Evolutionary conservation across 345 rosid genomes (phyloP).

Genomic region (Sisymbrium altissimum): DNA sequence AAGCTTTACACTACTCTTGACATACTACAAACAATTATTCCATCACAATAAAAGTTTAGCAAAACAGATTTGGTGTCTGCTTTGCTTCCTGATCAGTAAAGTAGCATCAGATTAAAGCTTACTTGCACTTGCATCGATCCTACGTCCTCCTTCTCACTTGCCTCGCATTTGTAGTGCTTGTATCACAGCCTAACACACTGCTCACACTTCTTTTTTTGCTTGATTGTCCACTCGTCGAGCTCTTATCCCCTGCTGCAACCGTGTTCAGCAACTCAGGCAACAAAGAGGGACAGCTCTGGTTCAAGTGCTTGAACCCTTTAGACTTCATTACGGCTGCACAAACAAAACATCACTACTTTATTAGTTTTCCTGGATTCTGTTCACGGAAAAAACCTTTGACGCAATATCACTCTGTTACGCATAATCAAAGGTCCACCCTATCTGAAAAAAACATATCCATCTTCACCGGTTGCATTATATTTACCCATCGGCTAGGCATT

Average conservation of each 20-base stretch:
- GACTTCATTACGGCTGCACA: slow-evolving; percentile 89
- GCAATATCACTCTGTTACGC: background rate
- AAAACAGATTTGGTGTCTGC: slow-evolving; percentile 1
- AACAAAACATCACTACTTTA: background rate
- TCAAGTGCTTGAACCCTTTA: slow-evolving; percentile 85
- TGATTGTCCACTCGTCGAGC: slow-evolving; percentile 45
- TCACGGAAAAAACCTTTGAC: no score
- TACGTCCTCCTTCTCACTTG: slow-evolving; percentile 62
- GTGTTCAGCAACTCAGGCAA: slow-evolving; percentile 76
- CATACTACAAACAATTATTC: slow-evolving; percentile 9
- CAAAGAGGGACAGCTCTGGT: slow-evolving; percentile 79
- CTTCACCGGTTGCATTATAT: background rate
- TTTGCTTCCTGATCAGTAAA: slow-evolving; percentile 17
- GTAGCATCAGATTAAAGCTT: slow-evolving; percentile 21
- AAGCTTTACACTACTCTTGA: slow-evolving; percentile 27
- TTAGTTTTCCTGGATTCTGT: background rate
- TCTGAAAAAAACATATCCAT: background rate
- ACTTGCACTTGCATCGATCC: slow-evolving; percentile 1
- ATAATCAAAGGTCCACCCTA: slow-evolving; percentile 6
- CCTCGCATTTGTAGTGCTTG: slow-evolving; percentile 63
- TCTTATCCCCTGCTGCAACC: slow-evolving; percentile 68
- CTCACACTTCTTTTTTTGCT: slow-evolving; percentile 78
- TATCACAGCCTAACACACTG: slow-evolving; percentile 66
- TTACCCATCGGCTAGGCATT: background rate
- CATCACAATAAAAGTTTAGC: background rate